Conservation (phyloP, 2,329 filamentous ascomycete species). For the Pseudocercospora crystallina region DNA sequence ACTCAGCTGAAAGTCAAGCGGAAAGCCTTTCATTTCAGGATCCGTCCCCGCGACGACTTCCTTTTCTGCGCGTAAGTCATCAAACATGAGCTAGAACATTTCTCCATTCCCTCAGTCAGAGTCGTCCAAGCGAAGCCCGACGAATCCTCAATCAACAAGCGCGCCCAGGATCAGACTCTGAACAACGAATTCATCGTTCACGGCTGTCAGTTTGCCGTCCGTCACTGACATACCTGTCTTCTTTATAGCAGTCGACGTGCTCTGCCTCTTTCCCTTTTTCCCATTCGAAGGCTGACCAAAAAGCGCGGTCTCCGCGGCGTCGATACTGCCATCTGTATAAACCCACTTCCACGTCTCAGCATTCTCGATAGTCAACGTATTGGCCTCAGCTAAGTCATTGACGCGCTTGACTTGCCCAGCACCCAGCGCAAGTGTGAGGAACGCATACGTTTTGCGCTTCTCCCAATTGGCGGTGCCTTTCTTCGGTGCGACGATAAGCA, state of each 20-base stretch:
- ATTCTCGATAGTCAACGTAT: slow-evolving; percentile 56
- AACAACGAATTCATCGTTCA: slow-evolving; percentile 83
- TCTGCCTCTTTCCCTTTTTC: slow-evolving; percentile 39
- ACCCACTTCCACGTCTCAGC: slow-evolving; percentile 68
- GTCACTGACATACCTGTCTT: slow-evolving; percentile 34
- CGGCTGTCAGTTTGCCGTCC: slow-evolving; percentile 60
- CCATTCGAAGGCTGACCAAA: slow-evolving; percentile 44
- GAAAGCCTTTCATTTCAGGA: too few relatives aligned
- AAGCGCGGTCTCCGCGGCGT: slow-evolving; percentile 54
- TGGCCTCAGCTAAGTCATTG: slow-evolving; percentile 64
- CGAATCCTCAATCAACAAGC: slow-evolving; percentile 57
- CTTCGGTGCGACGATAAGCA: slow-evolving; percentile 68
- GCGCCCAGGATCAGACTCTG: slow-evolving; percentile 88
- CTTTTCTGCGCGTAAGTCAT: too few relatives aligned
- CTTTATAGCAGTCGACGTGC: slow-evolving; percentile 2
- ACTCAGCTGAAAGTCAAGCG: too few relatives aligned
- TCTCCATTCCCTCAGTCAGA: too few relatives aligned
- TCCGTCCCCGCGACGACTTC: too few relatives aligned
- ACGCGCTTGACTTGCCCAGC: slow-evolving; percentile 67
- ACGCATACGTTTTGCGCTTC: slow-evolving; percentile 70
- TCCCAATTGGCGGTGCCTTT: slow-evolving; percentile 57
- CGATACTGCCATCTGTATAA: slow-evolving; percentile 68
- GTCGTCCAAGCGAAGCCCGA: too few relatives aligned
- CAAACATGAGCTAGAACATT: too few relatives aligned
- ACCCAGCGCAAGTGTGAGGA: slow-evolving; percentile 76